phyloP scores from a whole-genome alignment of 176 grass and related monocot species.

The Eleusine coracana region DNA sequence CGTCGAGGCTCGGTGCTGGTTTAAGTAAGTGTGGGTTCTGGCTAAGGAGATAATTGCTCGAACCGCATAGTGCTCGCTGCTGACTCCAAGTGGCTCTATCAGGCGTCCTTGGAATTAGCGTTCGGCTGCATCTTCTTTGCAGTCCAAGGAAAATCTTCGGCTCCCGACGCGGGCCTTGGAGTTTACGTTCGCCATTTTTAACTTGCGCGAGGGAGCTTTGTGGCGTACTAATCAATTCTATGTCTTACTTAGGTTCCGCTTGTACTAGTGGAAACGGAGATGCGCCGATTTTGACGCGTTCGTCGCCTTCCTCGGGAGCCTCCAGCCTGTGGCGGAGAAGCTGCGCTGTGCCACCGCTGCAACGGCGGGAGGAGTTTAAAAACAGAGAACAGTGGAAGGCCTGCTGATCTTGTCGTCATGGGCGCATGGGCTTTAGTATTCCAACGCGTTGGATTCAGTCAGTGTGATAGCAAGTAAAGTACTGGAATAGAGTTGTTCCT shows the following conservation, averaged over 20 bases:
- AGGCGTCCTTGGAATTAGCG: neutral
- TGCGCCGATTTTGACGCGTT: constrained; percentile 7
- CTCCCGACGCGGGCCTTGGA: constrained; percentile 16
- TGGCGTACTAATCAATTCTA: neutral
- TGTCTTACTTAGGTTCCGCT: neutral
- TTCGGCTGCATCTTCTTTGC: neutral
- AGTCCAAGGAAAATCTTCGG: neutral
- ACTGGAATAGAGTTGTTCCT: too few species aligned
- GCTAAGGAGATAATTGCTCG: neutral
- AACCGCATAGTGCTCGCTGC: neutral
- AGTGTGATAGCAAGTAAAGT: neutral
- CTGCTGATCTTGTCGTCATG: neutral
- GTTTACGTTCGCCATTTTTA: neutral
- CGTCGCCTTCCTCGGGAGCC: neutral
- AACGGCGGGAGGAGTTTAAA: neutral
- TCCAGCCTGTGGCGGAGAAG: neutral
- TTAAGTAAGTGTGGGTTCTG: neutral
- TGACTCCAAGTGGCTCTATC: constrained; percentile 41
- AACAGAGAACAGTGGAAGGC: neutral
- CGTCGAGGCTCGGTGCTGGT: neutral
- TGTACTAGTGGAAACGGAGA: neutral
- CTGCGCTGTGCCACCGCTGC: neutral
- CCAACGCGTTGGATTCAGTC: neutral
- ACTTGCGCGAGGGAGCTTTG: neutral
- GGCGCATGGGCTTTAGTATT: neutral